phyloP scores from a whole-genome alignment of 352 stramenopile genomes.

The Phytophthora foliorum region DNA sequence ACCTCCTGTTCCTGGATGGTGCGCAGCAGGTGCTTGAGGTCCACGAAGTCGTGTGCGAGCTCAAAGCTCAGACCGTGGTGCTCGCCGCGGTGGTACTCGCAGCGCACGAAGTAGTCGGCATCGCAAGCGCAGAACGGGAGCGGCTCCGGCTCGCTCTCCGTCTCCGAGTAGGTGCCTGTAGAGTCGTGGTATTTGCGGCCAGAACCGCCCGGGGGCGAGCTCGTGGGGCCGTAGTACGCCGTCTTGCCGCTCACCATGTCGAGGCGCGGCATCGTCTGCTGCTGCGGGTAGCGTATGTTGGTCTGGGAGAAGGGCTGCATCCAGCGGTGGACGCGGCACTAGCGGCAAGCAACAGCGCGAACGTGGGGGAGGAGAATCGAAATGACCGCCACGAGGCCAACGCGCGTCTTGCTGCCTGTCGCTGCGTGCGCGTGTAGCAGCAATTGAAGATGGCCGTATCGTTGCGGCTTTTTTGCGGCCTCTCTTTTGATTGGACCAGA shows the following conservation, averaged over 20 bases:
- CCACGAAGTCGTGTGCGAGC: conserved; percentile 56
- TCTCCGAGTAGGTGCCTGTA: conserved; percentile 55
- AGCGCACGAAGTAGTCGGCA: conserved; percentile 54
- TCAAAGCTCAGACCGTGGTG: conserved; percentile 65
- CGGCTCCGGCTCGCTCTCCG: conserved; percentile 59
- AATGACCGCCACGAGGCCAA: conserved; percentile 21
- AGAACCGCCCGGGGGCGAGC: conserved; percentile 19
- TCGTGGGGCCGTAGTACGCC: conserved; percentile 28
- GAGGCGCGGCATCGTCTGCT: conserved; percentile 14
- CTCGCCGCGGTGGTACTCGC: conserved; percentile 58
- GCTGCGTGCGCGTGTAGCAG: conserved; percentile 20
- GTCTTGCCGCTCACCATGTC: conserved; percentile 31
- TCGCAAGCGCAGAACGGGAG: conserved; percentile 61
- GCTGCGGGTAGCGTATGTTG: conserved; percentile 4
- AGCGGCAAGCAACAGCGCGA: conserved; percentile 9
- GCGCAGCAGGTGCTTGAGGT: conserved; percentile 58
- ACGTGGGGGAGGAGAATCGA: conserved; percentile 24
- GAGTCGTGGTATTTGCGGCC: conserved; percentile 43
- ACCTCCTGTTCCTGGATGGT: conserved; percentile 61
- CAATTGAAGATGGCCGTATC: conserved; percentile 20
- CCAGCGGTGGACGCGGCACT: conserved; percentile 9
- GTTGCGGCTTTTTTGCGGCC: conserved; percentile 31
- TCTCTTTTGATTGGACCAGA: conserved; percentile 25
- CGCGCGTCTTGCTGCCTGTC: conserved; percentile 16
- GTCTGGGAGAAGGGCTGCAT: conserved; percentile 24